phyloP scores from a whole-genome alignment of 1,139 yeast species.

The Blastobotrys elegans region DNA sequence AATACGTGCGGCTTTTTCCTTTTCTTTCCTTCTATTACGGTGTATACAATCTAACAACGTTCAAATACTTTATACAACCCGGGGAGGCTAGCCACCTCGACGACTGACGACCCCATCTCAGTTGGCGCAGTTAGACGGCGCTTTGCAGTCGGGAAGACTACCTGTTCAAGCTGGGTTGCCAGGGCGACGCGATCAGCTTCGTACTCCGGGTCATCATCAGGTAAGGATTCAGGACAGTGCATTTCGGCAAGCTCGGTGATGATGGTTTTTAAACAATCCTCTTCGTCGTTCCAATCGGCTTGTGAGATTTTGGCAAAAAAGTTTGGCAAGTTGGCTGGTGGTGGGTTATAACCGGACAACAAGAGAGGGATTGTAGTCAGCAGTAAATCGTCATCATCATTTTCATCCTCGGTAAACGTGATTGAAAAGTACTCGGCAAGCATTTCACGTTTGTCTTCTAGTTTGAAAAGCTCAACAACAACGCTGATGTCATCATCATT shows the following conservation, averaged over 20 bases:
- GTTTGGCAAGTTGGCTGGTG: conserved; percentile 53
- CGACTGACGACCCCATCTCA: conserved; percentile 47
- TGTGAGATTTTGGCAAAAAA: conserved; percentile 61
- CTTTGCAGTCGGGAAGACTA: conserved; percentile 63
- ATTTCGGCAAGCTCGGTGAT: conserved; percentile 65
- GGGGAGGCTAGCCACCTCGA: conserved; percentile 88
- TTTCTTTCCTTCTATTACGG: no score
- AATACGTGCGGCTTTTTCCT: no score
- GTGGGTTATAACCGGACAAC: conserved; percentile 57
- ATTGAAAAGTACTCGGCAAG: conserved; percentile 71
- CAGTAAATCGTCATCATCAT: conserved; percentile 11
- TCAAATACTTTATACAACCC: conserved; percentile 90
- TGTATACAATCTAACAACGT: conserved; percentile 59
- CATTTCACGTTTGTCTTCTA: conserved; percentile 53
- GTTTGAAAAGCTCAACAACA: conserved; percentile 12
- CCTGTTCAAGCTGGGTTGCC: conserved; percentile 44
- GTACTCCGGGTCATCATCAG: conserved; percentile 26
- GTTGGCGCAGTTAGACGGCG: conserved; percentile 62
- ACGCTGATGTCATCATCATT: not conserved
- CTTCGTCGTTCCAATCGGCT: conserved; percentile 65
- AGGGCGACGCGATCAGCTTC: conserved; percentile 10
- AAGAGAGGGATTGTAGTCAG: conserved; percentile 59
- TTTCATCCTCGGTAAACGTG: conserved; percentile 33
- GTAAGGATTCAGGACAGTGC: conserved; percentile 58
- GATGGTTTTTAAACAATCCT: conserved; percentile 59